phyloP scores from a whole-genome alignment of 768 basidiomycete species.

The Gloeostereum incarnatum region DNA sequence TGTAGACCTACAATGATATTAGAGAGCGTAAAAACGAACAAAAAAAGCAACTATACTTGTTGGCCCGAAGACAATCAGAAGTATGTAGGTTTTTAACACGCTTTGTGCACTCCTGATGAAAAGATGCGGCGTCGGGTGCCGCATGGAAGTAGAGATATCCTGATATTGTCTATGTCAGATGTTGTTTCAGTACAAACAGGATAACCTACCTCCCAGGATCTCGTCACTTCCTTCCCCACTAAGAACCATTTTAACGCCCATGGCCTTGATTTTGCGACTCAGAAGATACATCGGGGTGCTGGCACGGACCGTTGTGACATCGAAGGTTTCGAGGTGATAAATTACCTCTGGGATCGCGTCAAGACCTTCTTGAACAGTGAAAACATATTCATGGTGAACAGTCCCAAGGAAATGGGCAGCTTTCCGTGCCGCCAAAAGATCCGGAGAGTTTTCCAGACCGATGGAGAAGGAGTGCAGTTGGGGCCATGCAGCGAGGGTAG shows the following conservation, averaged over 20 bases:
- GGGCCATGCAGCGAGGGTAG: conserved; percentile 82
- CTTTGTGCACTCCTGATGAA: conserved; percentile 92
- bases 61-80: conserved; percentile 93
- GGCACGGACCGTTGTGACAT: conserved; percentile 96
- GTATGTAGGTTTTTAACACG: conserved; percentile 98
- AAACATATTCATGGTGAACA: conserved; percentile 94
- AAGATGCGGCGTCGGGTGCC: conserved; percentile 78
- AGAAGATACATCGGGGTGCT: conserved; percentile 99
- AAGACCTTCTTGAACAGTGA: conserved; percentile 95
- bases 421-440: conserved; percentile 88
- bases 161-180: conserved; percentile 18
- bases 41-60: conserved; percentile 53
- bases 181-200: too few species aligned
- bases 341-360: conserved; percentile 98
- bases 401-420: conserved; percentile 92
- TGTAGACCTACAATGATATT: conserved; percentile 54
- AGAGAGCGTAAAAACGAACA: background rate
- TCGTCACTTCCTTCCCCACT: conserved; percentile 98
- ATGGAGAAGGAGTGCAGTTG: conserved; percentile 97
- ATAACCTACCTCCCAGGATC: conserved; percentile 78
- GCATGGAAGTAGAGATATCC: conserved; percentile 99
- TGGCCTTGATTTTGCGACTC: conserved; percentile 97
- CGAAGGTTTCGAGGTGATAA: conserved; percentile 96
- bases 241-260: conserved; percentile 99
- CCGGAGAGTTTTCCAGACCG: conserved; percentile 90